A percentile compares a stretch with the other conserved stretches of the same genome.
phyloP scores from a whole-genome alignment of 2,329 filamentous ascomycete species.

The Aspergillus alliaceus region DNA sequence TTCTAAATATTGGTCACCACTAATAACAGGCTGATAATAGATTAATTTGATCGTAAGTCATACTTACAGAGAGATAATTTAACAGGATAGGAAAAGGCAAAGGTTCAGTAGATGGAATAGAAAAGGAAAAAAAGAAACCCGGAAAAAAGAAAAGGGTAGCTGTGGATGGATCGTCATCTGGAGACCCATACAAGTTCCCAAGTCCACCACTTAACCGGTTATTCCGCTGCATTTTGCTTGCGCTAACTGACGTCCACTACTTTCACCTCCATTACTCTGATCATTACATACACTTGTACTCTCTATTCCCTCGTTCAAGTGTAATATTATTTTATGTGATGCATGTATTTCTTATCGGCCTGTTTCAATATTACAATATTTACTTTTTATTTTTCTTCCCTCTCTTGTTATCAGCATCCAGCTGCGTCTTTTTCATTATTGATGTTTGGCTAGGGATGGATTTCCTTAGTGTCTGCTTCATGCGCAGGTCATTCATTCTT shows the following conservation, averaged over 20 bases:
- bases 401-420: too few species aligned
- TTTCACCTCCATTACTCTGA: not conserved
- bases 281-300: not conserved
- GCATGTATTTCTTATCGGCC: too few species aligned
- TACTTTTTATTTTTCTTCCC: not conserved
- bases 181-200: not conserved
- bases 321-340: too few species aligned
- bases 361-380: not conserved
- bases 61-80: not conserved
- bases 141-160: not conserved
- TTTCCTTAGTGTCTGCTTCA: not conserved
- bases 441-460: not conserved
- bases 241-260: conserved; percentile 1
- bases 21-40: not conserved
- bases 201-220: conserved; percentile 6
- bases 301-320: too few species aligned
- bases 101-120: not conserved
- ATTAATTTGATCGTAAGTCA: not conserved
- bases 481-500: not conserved
- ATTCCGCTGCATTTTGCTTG: conserved; percentile 12
- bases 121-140: not conserved
- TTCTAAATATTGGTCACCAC: not conserved
- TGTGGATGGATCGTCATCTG: not conserved
- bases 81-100: not conserved
- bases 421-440: not conserved